These are phyloP conservation scores for Ganoderma sinense DNA, from an alignment of 1,284 basidiomycete species.

Conservation along the genomic window DNA sequence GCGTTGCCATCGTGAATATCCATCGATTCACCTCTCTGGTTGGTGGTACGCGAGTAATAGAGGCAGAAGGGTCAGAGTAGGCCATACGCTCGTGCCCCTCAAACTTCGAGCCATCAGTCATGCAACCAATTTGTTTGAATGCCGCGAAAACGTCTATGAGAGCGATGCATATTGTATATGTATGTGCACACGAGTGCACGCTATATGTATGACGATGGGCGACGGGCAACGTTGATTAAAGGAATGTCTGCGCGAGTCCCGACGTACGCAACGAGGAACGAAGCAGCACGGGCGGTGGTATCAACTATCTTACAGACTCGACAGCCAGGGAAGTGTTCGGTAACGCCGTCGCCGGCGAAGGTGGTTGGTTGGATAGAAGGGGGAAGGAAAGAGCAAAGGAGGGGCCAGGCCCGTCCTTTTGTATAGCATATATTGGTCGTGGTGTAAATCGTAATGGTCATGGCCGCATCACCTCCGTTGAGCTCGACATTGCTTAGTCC, in stretches of 20 bases:
- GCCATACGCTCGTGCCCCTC: no score
- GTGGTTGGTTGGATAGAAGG: background rate
- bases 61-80: no score
- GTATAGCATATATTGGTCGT: conserved; percentile 8
- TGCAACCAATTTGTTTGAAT: background rate
- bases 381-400: background rate
- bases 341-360: background rate
- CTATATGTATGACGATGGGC: conserved; percentile 1
- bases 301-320: conserved; percentile 25
- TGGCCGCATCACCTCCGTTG: conserved; percentile 13
- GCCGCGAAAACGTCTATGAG: background rate
- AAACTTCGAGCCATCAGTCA: background rate
- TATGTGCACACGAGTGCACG: background rate
- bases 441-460: conserved; percentile 23
- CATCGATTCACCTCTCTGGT: background rate
- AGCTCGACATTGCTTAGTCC: conserved; percentile 16
- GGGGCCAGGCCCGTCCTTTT: background rate
- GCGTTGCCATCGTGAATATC: background rate
- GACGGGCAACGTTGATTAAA: background rate
- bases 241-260: background rate
- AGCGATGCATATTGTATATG: background rate
- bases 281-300: conserved; percentile 18
- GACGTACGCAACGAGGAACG: background rate
- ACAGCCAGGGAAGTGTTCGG: conserved; percentile 6
- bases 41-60: background rate